These are phyloP conservation scores for Podospora pseudopauciseta DNA, from an alignment of 495 filamentous ascomycete species.

Conservation along the genomic window DNA sequence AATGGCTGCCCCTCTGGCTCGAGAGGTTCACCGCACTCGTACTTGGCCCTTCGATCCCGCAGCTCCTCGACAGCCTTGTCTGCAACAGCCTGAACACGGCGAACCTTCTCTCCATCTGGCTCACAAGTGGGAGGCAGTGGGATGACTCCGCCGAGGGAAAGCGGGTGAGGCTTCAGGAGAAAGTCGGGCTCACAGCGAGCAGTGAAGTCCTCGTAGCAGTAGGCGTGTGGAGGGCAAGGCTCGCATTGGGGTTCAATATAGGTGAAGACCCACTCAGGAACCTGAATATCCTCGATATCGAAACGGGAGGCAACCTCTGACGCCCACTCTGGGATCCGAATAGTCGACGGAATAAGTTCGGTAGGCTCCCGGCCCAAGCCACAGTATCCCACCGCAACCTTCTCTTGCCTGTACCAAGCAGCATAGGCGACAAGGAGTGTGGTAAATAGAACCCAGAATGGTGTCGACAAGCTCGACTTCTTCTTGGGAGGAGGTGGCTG, in stretches of 20 bases:
- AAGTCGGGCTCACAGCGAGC: constrained; percentile 84
- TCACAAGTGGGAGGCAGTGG: constrained; percentile 92
- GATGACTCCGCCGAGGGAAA: constrained; percentile 74
- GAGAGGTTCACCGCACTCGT: constrained; percentile 78
- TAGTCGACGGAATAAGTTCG: constrained; percentile 41
- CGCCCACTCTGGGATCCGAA: constrained; percentile 46
- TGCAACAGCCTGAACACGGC: constrained; percentile 79
- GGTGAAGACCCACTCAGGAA: constrained; percentile 64
- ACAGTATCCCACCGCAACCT: constrained; percentile 91
- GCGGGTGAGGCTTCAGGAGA: constrained; percentile 76
- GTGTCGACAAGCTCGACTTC: constrained; percentile 37
- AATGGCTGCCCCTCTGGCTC: constrained; percentile 57
- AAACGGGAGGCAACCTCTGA: constrained; percentile 36
- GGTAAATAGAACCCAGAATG: constrained; percentile 63
- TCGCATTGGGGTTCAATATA: constrained; percentile 81
- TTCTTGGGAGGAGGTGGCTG: constrained; percentile 19
- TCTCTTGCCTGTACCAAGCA: constrained; percentile 87
- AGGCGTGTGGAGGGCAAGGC: constrained; percentile 86
- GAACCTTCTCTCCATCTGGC: constrained; percentile 87
- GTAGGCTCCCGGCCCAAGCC: constrained; percentile 67
- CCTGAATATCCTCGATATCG: constrained; percentile 37
- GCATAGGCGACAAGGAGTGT: constrained; percentile 68
- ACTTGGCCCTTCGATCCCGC: constrained; percentile 79
- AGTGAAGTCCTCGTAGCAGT: constrained; percentile 73
- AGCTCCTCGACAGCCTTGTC: constrained; percentile 86